Evolutionary conservation across 768 basidiomycete species (phyloP).

Genomic region (Zangia roseola): DNA sequence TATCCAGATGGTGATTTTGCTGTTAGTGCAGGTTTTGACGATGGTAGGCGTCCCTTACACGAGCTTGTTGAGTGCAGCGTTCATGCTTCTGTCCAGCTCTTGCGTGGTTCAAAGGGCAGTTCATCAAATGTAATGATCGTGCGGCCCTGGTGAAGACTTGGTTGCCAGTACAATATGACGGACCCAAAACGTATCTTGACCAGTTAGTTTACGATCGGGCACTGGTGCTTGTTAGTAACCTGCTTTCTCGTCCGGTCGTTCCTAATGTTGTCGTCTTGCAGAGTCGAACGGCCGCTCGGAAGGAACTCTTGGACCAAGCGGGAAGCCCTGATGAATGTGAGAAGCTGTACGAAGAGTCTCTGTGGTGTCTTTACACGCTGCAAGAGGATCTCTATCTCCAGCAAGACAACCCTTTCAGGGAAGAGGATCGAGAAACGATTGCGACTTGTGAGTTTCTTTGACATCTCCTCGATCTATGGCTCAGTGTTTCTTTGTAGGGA

Average conservation of each 20-base stretch:
- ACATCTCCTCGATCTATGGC: background rate
- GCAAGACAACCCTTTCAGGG: constrained; percentile 79
- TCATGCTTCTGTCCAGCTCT: constrained; percentile 46
- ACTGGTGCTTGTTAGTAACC: constrained; percentile 65
- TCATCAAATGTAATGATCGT: constrained; percentile 92
- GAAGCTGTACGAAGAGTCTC: constrained; percentile 89
- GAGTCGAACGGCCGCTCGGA: constrained; percentile 91
- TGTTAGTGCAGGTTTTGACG: constrained; percentile 78
- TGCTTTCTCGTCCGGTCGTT: background rate
- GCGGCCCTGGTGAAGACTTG: constrained; percentile 86
- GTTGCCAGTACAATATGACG: constrained; percentile 79
- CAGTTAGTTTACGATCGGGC: constrained; percentile 93
- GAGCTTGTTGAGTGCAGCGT: constrained; percentile 7
- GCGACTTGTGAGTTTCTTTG: constrained; percentile 57
- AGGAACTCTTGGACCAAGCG: constrained; percentile 83
- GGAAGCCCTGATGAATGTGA: constrained; percentile 81
- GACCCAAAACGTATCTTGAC: constrained; percentile 82
- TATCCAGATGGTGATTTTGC: constrained; percentile 73
- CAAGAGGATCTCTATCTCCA: constrained; percentile 89
- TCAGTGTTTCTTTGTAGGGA: constrained; percentile 48
- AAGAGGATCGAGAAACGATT: constrained; percentile 78
- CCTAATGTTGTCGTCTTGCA: constrained; percentile 30
- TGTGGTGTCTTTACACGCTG: constrained; percentile 92
- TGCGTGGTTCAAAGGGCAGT: constrained; percentile 90
- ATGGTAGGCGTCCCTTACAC: constrained; percentile 45